Conservation (phyloP, 2,329 filamentous ascomycete genomes). For the Fusarium setosum region DNA sequence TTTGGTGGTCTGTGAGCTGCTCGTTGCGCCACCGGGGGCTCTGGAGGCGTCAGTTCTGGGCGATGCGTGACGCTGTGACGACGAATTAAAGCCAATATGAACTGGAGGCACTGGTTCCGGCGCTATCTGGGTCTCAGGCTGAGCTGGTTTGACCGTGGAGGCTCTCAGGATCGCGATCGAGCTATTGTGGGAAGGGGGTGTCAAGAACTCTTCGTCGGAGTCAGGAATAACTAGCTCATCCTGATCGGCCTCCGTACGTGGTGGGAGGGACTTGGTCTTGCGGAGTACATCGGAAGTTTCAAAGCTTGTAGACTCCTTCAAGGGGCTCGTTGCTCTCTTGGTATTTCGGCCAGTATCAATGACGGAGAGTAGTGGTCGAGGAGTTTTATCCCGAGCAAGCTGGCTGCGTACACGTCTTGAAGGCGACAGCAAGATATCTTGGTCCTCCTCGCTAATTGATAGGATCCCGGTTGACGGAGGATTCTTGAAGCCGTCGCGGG, state of each 20-base stretch:
- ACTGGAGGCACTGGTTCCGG: background rate
- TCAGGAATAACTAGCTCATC: constrained; percentile 61
- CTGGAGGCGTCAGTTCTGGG: constrained; percentile 15
- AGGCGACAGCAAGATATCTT: constrained; percentile 41
- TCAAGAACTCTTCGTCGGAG: constrained; percentile 67
- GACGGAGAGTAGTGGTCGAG: constrained; percentile 2
- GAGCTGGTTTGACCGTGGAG: constrained; percentile 1
- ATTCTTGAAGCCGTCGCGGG: constrained; percentile 19
- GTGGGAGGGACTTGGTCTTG: background rate
- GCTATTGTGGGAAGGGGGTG: constrained; percentile 42
- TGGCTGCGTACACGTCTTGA: constrained; percentile 37
- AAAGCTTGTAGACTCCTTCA: constrained; percentile 17
- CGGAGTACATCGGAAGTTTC: background rate
- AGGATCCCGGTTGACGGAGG: background rate
- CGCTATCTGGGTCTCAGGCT: background rate
- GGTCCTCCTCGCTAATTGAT: constrained; percentile 34
- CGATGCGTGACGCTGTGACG: constrained; percentile 23
- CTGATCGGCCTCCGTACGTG: background rate
- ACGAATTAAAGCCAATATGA: constrained; percentile 3
- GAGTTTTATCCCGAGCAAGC: constrained; percentile 14
- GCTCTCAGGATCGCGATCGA: constrained; percentile 21
- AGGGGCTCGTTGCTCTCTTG: constrained; percentile 14
- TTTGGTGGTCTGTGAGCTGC: constrained; percentile 20
- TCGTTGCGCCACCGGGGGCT: background rate
- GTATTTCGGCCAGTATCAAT: constrained; percentile 5